phyloP scores from a whole-genome alignment of 768 basidiomycete genomes.

The Psilocybe subaeruginosa region DNA sequence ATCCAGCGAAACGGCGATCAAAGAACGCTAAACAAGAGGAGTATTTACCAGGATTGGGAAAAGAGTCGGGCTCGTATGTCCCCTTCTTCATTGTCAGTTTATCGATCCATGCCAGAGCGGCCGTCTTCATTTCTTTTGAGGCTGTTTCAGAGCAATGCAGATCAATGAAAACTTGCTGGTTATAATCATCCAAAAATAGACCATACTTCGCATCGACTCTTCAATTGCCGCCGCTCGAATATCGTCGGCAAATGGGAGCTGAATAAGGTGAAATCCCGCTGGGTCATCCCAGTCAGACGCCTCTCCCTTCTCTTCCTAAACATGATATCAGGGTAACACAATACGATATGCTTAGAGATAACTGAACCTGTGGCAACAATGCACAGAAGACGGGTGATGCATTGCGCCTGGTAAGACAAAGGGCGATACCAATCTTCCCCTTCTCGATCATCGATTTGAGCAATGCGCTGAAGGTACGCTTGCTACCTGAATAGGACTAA shows the following conservation, averaged over 20 bases:
- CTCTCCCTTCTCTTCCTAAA: slow-evolving; percentile 69
- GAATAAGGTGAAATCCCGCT: slow-evolving; percentile 90
- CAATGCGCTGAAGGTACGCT: slow-evolving; percentile 87
- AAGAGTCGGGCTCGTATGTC: slow-evolving; percentile 85
- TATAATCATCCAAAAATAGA: slow-evolving; percentile 1
- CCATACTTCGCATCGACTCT: slow-evolving; percentile 62
- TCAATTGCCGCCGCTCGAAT: slow-evolving; percentile 79
- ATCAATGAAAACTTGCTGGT: neutral
- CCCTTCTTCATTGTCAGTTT: slow-evolving; percentile 81
- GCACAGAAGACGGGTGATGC: slow-evolving; percentile 81
- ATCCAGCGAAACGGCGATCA: neutral
- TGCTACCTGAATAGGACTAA: slow-evolving; percentile 86
- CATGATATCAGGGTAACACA: slow-evolving; percentile 1
- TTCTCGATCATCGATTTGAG: slow-evolving; percentile 83
- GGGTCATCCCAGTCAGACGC: slow-evolving; percentile 80
- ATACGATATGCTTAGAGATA: neutral
- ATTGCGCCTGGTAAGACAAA: slow-evolving; percentile 70
- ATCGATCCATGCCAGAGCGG: slow-evolving; percentile 74
- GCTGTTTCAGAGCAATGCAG: slow-evolving; percentile 45
- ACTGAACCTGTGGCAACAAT: slow-evolving; percentile 78
- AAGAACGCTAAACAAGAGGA: neutral
- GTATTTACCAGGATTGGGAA: slow-evolving; percentile 85
- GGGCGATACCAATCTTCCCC: slow-evolving; percentile 79
- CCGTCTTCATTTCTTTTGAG: slow-evolving; percentile 63
- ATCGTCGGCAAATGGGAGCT: slow-evolving; percentile 94